These are phyloP conservation scores for Leptographium galeiforme DNA, from an alignment of 2,329 filamentous ascomycete genomes.

Conservation along the genomic window DNA sequence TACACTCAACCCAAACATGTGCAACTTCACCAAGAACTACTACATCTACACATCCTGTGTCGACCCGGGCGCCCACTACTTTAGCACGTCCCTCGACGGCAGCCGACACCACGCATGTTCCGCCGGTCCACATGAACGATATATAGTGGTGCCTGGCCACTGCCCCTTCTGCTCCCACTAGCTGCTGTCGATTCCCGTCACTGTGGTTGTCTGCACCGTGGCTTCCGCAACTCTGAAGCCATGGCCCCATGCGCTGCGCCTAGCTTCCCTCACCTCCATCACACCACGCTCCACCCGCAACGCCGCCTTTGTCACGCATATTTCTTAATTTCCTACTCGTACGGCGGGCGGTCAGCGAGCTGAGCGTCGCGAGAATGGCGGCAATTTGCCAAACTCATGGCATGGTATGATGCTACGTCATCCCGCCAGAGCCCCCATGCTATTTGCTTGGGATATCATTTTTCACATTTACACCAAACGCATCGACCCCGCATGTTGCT, in stretches of 20 bases:
- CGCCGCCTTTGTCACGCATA: not conserved
- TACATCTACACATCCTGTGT: constrained; percentile 62
- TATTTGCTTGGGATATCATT: not conserved
- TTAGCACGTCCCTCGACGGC: constrained; percentile 55
- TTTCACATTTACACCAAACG: not conserved
- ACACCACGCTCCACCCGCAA: not conserved
- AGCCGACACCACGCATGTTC: constrained; percentile 44
- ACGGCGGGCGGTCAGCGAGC: not conserved
- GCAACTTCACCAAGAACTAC: constrained; percentile 60
- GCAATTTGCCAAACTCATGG: not conserved
- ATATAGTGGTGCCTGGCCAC: constrained; percentile 54
- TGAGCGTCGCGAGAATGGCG: not conserved
- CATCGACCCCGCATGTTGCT: not conserved
- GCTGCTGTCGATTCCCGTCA: too few species aligned
- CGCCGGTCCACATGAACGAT: constrained; percentile 57
- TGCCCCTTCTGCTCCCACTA: constrained; percentile 35
- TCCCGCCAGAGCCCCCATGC: not conserved
- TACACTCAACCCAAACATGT: constrained; percentile 25
- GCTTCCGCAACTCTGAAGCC: not conserved
- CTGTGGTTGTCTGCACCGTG: not conserved
- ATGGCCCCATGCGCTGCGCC: not conserved
- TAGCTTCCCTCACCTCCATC: not conserved
- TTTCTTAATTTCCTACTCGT: not conserved
- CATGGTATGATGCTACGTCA: not conserved
- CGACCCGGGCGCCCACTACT: constrained; percentile 58